Conservation (phyloP, 306 rosid genomes). For the Citrullus colocynthis region DNA sequence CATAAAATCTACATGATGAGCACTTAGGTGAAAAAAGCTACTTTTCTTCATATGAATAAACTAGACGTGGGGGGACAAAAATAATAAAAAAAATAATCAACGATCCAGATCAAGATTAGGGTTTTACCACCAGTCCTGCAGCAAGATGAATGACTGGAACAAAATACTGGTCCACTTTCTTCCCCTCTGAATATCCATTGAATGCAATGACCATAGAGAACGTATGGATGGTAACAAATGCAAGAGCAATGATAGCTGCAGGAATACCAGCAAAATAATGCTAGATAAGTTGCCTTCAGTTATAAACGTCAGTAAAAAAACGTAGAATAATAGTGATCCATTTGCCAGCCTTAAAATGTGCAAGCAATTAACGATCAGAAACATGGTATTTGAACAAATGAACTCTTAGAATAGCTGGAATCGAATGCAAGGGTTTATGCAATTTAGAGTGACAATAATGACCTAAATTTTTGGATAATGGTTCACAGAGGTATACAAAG, state of each 20-base stretch:
- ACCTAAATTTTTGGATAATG: background rate
- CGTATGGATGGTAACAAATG: conserved; percentile 87
- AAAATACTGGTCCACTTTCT: conserved; percentile 59
- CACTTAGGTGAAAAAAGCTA: background rate
- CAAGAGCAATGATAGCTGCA: conserved; percentile 80
- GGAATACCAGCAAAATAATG: conserved; percentile 12
- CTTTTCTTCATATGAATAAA: background rate
- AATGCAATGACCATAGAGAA: conserved; percentile 95
- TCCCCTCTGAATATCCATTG: conserved; percentile 75
- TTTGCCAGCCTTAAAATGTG: background rate
- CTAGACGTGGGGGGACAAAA: background rate
- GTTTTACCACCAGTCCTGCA: conserved; percentile 70
- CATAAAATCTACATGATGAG: background rate
- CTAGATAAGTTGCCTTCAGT: conserved; percentile 2
- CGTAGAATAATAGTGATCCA: background rate
- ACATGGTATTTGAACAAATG: background rate
- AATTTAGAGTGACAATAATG: background rate
- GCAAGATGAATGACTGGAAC: conserved; percentile 67
- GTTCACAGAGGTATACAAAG: background rate
- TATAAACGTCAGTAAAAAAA: background rate
- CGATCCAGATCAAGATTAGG: conserved; percentile 13
- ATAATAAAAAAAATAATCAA: background rate
- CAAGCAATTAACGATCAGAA: background rate
- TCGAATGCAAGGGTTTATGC: background rate
- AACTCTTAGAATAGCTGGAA: background rate